Evolutionary conservation across 805 yeast genomes (phyloP).

Genomic region (Zygosaccharomyces bailii): DNA sequence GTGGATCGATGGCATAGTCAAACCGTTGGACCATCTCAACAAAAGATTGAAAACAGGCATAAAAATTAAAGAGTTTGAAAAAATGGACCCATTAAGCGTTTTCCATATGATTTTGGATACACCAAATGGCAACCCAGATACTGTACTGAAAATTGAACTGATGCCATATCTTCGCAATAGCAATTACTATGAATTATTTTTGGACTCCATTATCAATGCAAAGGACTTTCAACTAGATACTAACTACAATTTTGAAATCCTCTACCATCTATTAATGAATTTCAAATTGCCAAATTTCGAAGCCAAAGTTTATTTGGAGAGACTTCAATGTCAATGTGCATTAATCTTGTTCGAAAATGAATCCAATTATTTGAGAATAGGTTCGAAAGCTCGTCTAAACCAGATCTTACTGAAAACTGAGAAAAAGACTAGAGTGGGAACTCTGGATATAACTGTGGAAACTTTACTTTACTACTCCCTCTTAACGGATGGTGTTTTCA

Average conservation of each 20-base stretch:
- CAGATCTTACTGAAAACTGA: conserved; percentile 17
- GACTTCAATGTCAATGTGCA: conserved; percentile 9
- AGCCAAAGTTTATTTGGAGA: not conserved
- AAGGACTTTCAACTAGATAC: conserved; percentile 20
- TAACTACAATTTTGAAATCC: conserved; percentile 17
- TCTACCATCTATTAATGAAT: conserved; percentile 11
- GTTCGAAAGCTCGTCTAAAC: conserved; percentile 7
- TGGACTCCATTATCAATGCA: conserved; percentile 16
- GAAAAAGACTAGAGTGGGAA: conserved; percentile 7
- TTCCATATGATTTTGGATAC: conserved; percentile 17
- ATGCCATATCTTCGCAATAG: conserved; percentile 24
- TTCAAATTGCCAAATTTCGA: not conserved
- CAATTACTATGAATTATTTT: conserved; percentile 14
- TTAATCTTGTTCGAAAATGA: conserved; percentile 26
- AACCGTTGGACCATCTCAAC: conserved; percentile 32
- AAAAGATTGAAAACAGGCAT: conserved; percentile 13
- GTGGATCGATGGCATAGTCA: conserved; percentile 32
- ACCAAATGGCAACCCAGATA: conserved; percentile 5
- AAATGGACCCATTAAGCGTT: conserved; percentile 13
- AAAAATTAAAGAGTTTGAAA: conserved; percentile 27
- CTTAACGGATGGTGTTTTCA: conserved; percentile 15
- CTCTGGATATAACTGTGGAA: conserved; percentile 10
- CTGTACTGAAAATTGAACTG: conserved; percentile 19
- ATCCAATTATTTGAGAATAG: conserved; percentile 3
- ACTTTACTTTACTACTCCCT: conserved; percentile 18